Evolutionary conservation across 176 grass and related monocot genomes (phyloP), one percentile per base, ranked within the genome.

Genomic region (Paspalum notatum): DNA sequence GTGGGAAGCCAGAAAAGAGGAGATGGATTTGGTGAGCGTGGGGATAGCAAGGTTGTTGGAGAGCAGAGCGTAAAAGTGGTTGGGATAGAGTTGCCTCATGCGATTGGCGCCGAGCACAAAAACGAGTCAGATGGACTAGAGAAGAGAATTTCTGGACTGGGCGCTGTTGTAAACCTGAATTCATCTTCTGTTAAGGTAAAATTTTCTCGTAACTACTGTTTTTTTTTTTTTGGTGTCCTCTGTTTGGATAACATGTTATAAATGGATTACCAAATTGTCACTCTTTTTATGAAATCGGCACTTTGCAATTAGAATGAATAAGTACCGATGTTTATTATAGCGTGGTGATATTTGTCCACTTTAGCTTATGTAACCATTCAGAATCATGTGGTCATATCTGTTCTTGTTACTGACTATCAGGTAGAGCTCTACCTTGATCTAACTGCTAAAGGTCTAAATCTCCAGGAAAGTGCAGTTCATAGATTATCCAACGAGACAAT

Each of bases 381-480:
- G 14, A 22, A 16, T 22, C 58, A 32, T 21, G 10, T 12, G 8
- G 51, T 8, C 39, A 14, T 61, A 61, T 27, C 15, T 59, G 22
- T 12, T 22, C 27, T 24, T 14, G 20, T 41, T 5, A 76, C 16
- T 0, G 0, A 32, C 16, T 87, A 48, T 54, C 9, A 42, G 25
- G 26, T 26, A 45, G 20, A 21, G 26, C 73, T 66, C 56, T 74
- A 40, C 21, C 43, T 54, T 53, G 42, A 53, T 68, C 77, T 78
- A 57, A 76, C 65, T 64, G 59, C 38, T 86, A 67, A 40, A 61
- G 11, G 27, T 78, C 60, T 71, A 79, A 72, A 68, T 62, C 54
- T 82, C 61, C 87, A 95, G 92, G 89, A 64, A 83, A 85, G 41
- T n/a, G 12, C 13, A 51, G 15, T 39, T 75, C 86, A 67, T 24